phyloP scores from a whole-genome alignment of 768 basidiomycete genomes.

The Coprinellus aureogranulatus region DNA sequence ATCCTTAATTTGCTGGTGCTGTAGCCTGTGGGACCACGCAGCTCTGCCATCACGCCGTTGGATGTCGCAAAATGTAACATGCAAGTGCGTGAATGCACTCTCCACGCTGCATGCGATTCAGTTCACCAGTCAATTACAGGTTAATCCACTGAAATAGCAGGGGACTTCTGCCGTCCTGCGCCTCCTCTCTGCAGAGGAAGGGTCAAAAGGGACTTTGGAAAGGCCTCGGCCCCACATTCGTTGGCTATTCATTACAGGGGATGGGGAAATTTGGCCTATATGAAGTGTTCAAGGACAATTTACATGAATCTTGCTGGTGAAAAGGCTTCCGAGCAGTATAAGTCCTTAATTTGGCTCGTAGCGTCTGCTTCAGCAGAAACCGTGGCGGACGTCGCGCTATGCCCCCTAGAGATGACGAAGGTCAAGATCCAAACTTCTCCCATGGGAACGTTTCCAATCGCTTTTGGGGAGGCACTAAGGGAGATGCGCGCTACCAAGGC shows the following conservation, averaged over 20 bases:
- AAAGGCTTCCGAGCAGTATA: conserved; percentile 75
- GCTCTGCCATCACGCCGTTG: conserved; percentile 80
- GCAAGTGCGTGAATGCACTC: conserved; percentile 56
- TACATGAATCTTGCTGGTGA: conserved; percentile 91
- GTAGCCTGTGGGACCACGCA: conserved; percentile 88
- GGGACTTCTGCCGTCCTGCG: conserved; percentile 61
- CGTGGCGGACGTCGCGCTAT: conserved; percentile 94
- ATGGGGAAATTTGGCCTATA: conserved; percentile 99
- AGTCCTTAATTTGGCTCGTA: conserved; percentile 88
- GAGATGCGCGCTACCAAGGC: conserved; percentile 65
- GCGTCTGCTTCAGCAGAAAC: conserved; percentile 94
- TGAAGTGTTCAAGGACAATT: conserved; percentile 90
- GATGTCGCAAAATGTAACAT: conserved; percentile 92
- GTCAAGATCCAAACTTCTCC: conserved; percentile 85
- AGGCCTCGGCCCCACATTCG: conserved; percentile 87
- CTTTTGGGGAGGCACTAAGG: conserved; percentile 67
- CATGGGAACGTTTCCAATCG: conserved; percentile 72
- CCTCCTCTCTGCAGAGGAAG: conserved; percentile 75
- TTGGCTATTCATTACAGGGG: conserved; percentile 94
- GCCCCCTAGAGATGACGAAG: conserved; percentile 92
- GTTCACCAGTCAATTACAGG: no score
- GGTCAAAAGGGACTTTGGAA: conserved; percentile 88
- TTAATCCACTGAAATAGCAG: conserved; percentile 74
- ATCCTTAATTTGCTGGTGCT: conserved; percentile 83
- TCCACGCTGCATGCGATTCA: background rate